These are phyloP conservation scores for Pseudotsuga menziesii DNA, from an alignment of 75 land plant genomes.

Conservation along the genomic window DNA sequence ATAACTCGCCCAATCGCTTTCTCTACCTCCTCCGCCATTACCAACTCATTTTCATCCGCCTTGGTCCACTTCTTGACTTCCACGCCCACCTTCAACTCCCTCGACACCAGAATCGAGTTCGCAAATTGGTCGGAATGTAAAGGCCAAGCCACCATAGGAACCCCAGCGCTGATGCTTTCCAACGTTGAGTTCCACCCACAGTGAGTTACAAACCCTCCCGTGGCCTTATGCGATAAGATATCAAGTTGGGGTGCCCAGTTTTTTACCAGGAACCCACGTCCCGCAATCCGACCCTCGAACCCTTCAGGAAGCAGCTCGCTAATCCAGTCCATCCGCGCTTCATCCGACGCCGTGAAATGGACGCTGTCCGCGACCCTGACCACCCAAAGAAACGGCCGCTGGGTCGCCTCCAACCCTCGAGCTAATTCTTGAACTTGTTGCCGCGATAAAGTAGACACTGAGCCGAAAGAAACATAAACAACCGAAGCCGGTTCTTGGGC, in stretches of 20 bases:
- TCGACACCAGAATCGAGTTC: conserved; percentile 13
- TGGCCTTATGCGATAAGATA: conserved; percentile 7
- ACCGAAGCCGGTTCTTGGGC: background rate
- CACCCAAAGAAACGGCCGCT: background rate
- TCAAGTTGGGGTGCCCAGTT: conserved; percentile 22
- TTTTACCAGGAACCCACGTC: conserved; percentile 13
- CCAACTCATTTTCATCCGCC: conserved; percentile 15
- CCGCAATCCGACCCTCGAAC: background rate
- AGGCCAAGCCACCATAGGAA: conserved; percentile 55
- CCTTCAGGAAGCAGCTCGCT: conserved; percentile 13
- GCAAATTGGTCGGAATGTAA: conserved; percentile 39
- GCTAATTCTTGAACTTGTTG: background rate
- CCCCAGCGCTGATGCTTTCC: conserved; percentile 36
- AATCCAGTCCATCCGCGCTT: background rate
- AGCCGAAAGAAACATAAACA: background rate
- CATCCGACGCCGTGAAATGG: background rate
- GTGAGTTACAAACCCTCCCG: conserved; percentile 16
- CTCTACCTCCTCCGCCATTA: conserved; percentile 16
- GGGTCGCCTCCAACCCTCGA: background rate
- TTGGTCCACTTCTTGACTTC: conserved; percentile 12
- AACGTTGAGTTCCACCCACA: conserved; percentile 41
- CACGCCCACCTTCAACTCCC: conserved; percentile 15
- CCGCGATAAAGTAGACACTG: background rate
- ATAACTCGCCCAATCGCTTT: conserved; percentile 17
- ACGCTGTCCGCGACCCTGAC: background rate